A percentile compares a stretch with the other conserved stretches of the same genome.
Conservation (phyloP, 2,329 filamentous ascomycete genomes). For the Cercospora berteroae region DNA sequence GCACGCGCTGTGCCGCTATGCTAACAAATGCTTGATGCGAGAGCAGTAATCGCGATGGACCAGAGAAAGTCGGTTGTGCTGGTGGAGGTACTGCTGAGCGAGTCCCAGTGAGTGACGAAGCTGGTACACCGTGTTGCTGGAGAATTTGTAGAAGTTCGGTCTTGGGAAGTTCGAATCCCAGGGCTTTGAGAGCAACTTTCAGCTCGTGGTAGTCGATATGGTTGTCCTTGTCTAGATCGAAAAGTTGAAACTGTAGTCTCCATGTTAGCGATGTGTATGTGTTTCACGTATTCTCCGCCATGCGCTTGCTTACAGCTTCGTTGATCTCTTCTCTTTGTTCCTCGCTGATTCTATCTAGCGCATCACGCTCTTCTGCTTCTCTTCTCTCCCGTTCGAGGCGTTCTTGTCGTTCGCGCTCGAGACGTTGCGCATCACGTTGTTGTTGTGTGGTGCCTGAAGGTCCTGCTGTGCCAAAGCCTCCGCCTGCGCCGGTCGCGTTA, state of each 20-base stretch:
- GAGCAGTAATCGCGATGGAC: conserved; percentile 65
- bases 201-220: conserved; percentile 98
- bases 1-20: conserved; percentile 74
- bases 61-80: conserved; percentile 36
- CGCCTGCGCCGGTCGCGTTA: conserved; percentile 36
- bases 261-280: not conserved
- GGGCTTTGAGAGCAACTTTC: conserved; percentile 90
- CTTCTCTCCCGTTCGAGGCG: conserved; percentile 43
- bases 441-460: conserved; percentile 33
- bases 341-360: conserved; percentile 65
- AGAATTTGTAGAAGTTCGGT: conserved; percentile 78
- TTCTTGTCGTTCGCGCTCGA: conserved; percentile 45
- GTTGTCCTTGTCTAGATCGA: conserved; percentile 93
- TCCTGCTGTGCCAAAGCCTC: conserved; percentile 8
- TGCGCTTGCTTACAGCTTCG: conserved; percentile 66
- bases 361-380: conserved; percentile 46
- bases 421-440: conserved; percentile 44
- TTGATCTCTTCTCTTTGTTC: conserved; percentile 92
- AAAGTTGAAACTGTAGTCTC: conserved; percentile 76
- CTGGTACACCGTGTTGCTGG: conserved; percentile 72
- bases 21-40: conserved; percentile 70
- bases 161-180: conserved; percentile 90
- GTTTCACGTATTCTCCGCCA: not conserved
- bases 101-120: conserved; percentile 27
- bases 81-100: conserved; percentile 39